phyloP scores from a whole-genome alignment of 2,329 filamentous ascomycete genomes.

The Phaeosphaeria sp. region DNA sequence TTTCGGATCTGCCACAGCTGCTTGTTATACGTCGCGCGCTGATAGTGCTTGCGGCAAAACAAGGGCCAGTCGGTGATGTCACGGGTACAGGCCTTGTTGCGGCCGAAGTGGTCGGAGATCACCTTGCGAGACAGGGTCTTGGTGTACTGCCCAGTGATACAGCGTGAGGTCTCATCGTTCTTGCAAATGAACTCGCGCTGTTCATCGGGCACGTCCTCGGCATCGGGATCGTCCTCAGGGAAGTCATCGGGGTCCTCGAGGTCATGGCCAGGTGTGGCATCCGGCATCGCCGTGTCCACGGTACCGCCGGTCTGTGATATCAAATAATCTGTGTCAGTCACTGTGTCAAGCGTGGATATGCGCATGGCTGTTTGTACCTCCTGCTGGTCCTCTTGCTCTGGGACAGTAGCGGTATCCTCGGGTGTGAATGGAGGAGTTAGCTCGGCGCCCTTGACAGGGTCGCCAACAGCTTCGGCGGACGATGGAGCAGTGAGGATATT shows the following conservation, averaged over 20 bases:
- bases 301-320: neutral
- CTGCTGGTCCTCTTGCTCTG: neutral
- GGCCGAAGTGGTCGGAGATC: conserved; percentile 49
- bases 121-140: conserved; percentile 45
- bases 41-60: conserved; percentile 50
- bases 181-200: conserved; percentile 41
- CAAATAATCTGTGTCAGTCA: neutral
- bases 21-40: conserved; percentile 49
- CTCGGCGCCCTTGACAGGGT: neutral
- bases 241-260: conserved; percentile 8
- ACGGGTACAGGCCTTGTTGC: conserved; percentile 48
- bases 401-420: neutral
- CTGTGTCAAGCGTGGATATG: neutral
- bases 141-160: conserved; percentile 44
- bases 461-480: conserved; percentile 1
- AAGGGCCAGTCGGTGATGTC: conserved; percentile 42
- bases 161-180: conserved; percentile 39
- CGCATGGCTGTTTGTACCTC: neutral
- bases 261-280: neutral
- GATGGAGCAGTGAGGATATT: conserved; percentile 21
- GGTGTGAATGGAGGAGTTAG: conserved; percentile 12
- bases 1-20: conserved; percentile 44
- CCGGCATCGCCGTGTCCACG: neutral
- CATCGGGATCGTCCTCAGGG: conserved; percentile 1
- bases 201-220: conserved; percentile 10